Percentiles rank a stretch among this genome's conserved stretches.
phyloP scores from a whole-genome alignment of 139 green algal species.

The Haematococcus lacustris region DNA sequence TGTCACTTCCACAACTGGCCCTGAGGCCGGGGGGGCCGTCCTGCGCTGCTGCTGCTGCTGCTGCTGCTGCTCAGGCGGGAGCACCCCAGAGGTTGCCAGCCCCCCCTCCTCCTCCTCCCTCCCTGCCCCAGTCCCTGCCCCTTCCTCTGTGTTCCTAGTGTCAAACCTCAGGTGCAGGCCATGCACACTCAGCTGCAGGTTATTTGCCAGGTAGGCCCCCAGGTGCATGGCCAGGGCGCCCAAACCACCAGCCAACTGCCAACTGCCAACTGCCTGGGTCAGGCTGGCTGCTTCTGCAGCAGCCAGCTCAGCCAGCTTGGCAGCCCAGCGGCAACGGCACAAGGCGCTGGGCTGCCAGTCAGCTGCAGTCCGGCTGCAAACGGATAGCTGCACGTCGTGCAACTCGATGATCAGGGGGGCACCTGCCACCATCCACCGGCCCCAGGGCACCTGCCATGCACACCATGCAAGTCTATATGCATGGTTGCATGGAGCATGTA shows the following conservation, averaged over 20 bases:
- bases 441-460: constrained; percentile 54
- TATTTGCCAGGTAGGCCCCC: constrained; percentile 52
- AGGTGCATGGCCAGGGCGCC: constrained; percentile 47
- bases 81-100: background rate
- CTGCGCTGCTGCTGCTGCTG: background rate
- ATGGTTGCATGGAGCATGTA: too few relatives aligned
- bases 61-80: background rate
- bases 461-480: background rate
- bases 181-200: constrained; percentile 5
- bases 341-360: background rate
- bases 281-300: constrained; percentile 61
- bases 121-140: too few relatives aligned
- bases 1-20: background rate
- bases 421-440: constrained; percentile 31
- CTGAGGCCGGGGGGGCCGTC: background rate
- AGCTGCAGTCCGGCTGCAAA: background rate
- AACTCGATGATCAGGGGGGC: constrained; percentile 46
- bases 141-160: too few relatives aligned
- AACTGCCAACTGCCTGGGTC: constrained; percentile 3
- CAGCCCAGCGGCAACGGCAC: constrained; percentile 27
- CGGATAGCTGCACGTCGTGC: constrained; percentile 38
- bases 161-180: background rate
- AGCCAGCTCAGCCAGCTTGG: constrained; percentile 70
- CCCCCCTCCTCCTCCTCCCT: too few relatives aligned
- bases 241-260: background rate